Conservation (phyloP, 768 basidiomycete genomes). For the Exidia glandulosa region DNA sequence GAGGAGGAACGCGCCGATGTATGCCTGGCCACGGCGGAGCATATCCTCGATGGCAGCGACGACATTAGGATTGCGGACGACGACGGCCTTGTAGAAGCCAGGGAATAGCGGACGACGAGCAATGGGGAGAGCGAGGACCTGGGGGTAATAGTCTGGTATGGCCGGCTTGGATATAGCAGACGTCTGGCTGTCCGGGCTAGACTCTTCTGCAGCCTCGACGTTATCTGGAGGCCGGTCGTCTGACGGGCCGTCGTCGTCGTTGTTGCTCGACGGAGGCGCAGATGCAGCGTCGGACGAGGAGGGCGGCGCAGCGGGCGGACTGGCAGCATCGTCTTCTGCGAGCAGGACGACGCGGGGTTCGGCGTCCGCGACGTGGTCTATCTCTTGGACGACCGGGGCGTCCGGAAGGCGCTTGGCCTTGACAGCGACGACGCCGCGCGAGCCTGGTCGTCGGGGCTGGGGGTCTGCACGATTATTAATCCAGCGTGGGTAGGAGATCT, state of each 20-base stretch:
- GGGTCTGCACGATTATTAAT: background rate
- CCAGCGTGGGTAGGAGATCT: background rate
- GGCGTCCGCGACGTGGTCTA: background rate
- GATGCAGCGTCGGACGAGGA: background rate
- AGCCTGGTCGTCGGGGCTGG: background rate
- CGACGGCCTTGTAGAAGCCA: slow-evolving; percentile 96
- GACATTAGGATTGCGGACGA: slow-evolving; percentile 81
- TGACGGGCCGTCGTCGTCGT: background rate
- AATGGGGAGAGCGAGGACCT: slow-evolving; percentile 90
- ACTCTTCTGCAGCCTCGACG: background rate
- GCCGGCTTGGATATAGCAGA: slow-evolving; percentile 71
- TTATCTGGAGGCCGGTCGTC: background rate
- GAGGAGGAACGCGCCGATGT: slow-evolving; percentile 91
- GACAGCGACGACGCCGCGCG: background rate
- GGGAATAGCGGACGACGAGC: slow-evolving; percentile 93
- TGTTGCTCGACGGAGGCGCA: background rate
- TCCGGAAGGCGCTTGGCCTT: no score
- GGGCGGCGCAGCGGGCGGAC: background rate
- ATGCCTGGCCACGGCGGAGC: slow-evolving; percentile 94
- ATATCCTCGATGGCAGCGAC: slow-evolving; percentile 92
- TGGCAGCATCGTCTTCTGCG: background rate
- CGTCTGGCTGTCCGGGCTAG: background rate
- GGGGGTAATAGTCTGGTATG: slow-evolving; percentile 85
- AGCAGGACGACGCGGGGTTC: background rate
- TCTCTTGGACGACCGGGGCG: background rate